Evolutionary conservation across 371 early-diverging fungal species (phyloP).

Genomic region (Zychaea mexicana): DNA sequence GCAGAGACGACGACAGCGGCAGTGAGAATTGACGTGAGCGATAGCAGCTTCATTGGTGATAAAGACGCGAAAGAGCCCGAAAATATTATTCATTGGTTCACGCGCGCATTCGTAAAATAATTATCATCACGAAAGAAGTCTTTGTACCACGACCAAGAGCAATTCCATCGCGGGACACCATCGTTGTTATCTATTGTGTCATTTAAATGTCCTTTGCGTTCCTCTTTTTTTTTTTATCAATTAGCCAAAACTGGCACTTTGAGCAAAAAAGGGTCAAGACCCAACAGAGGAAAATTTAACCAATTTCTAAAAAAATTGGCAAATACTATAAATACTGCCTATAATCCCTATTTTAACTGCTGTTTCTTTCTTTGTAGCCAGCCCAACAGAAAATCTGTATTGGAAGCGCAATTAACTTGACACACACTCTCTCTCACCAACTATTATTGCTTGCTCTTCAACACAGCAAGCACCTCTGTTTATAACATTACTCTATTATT

Average conservation of each 20-base stretch:
- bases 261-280: too few relatives aligned
- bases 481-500: neutral
- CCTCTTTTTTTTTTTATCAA: neutral
- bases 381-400: slow-evolving; percentile 21
- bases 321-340: slow-evolving; percentile 5
- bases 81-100: neutral
- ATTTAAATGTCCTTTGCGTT: neutral
- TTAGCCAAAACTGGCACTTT: neutral
- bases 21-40: neutral
- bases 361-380: slow-evolving; percentile 21
- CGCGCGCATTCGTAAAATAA: neutral
- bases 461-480: slow-evolving; percentile 6
- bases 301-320: too few relatives aligned
- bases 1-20: neutral
- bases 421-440: neutral
- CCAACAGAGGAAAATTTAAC: too few relatives aligned
- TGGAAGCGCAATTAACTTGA: slow-evolving; percentile 19
- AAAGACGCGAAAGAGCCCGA: slow-evolving; percentile 5
- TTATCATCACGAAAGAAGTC: neutral
- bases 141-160: neutral
- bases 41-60: neutral
- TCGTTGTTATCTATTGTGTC: neutral
- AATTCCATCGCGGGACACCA: neutral
- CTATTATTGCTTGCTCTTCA: slow-evolving; percentile 8
- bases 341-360: neutral